Base-by-base conservation (phyloP, 176 grass and related monocot genomes). In the Oryza meridionalis region DNA sequence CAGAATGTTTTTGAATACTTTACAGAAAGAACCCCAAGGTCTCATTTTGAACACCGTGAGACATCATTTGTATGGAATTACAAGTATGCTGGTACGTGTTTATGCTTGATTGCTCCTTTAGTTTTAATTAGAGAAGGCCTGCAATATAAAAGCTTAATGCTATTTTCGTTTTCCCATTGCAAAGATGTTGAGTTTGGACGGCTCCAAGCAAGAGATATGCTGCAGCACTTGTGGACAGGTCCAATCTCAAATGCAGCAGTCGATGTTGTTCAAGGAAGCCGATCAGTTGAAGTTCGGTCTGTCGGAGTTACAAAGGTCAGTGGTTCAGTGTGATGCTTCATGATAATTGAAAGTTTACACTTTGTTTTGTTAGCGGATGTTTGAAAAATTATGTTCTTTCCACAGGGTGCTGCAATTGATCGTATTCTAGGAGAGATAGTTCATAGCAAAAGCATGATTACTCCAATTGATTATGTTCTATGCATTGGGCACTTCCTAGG, bases 1-100 rank as follows among this genome's bases (percentile, higher is more conserved):
- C 90, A 99, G 96, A 84, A 96, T 90, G 93, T 99, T 76, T 99
- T 99, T 69, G 91, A 99, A 75, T 99, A 99, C 81, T 99, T 99
- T 37, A 99, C 96, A 33, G 96, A 96, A 89, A 94, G 96, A 82
- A 99, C 96, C 25, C 96, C 96, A 50, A 89, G 96, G 55, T 99
- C 96, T 85, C 96, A 99, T 86, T 99, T 99, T 24, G 96, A 99
- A 81, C 96, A 99, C 49, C 91, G 96, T 42, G 96, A 99, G 65
- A 99, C 96, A 27, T 99, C 96, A 75, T 94, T 99, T 88, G 96
- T 99, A 47, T 99, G 96, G 96, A 99, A 96, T 38, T 99, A 96
- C 86, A 99, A 99, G 83, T 99, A 99, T 82, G 96, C 96, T 42
- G 96, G 96, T 92, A 82, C 67, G 81, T 58, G 21, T 69, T 79